Evolutionary conservation across 2,329 filamentous ascomycete genomes (phyloP), one percentile per base, ranked within the genome.

Genomic region (Colletotrichum phormii): DNA sequence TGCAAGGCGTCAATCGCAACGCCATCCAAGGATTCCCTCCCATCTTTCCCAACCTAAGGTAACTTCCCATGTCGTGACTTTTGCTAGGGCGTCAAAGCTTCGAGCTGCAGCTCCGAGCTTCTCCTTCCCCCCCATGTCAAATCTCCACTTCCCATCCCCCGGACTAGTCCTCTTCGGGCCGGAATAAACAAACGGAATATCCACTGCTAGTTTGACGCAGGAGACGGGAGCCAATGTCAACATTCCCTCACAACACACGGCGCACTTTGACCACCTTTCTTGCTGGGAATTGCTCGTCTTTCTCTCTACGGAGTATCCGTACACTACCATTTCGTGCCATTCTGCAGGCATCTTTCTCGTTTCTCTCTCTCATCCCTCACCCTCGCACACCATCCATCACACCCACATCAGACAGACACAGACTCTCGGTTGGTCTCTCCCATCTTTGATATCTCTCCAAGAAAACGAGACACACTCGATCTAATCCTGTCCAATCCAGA

Each of bases 311-410:
- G 26, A 29, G 26, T 29, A 29, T 29, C 26, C 26, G 26, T 29
- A 29, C 26, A 29, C 26, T 29, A 29, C 26, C 26, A 29, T 29
- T 29, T 29, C 26, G 26, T 59, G 33, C 33, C 8, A 35, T 35
- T 26, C n/a, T n/a, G 31, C 58, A 42, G 57, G 11, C 57, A 42
- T 59, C 31, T 29, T 29, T 35, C 31, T 22, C 42, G 18, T 51
- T 4, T 29, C 26, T 29, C 42, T 67, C 31, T 61, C 64, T 76
- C 78, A 80, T 82, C 80, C 78, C 78, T 75, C 73, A 75, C 78
- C 64, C 18, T 18, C 57, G 24, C 58, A 49, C 57, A 26, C 65
- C 22, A 29, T 26, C 57, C 46, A 24, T 54, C 29, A 18, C 64
- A 63, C 31, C 49, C n/a, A 46, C 37, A 22, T 11, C 13, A 62